Conservation (phyloP, 1,139 yeast genomes). For the Candida sanyaensis region DNA sequence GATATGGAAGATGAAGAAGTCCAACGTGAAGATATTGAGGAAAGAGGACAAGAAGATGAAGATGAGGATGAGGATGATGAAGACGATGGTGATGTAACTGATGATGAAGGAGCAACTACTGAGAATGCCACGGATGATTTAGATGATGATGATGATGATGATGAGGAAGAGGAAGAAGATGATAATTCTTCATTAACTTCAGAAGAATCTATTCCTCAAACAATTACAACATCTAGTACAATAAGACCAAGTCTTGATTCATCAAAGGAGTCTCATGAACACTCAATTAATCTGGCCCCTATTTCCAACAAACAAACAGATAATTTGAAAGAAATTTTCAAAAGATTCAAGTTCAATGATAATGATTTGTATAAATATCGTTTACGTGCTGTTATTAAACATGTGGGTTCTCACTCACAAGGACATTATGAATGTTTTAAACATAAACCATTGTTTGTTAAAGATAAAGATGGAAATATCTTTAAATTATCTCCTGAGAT, state of each 20-base stretch:
- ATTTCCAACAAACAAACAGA: slow-evolving; percentile 42
- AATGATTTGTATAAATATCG: slow-evolving; percentile 54
- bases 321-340: slow-evolving; percentile 40
- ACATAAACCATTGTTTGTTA: slow-evolving; percentile 63
- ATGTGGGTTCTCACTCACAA: slow-evolving; percentile 83
- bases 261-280: slow-evolving; percentile 9
- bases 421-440: slow-evolving; percentile 90
- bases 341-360: slow-evolving; percentile 43
- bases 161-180: slow-evolving; percentile 14
- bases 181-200: slow-evolving; percentile 17
- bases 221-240: slow-evolving; percentile 15
- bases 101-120: slow-evolving; percentile 17
- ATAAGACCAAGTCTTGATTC: slow-evolving; percentile 8
- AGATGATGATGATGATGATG: slow-evolving; percentile 19
- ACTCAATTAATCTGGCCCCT: slow-evolving; percentile 33
- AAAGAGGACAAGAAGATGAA: slow-evolving; percentile 36
- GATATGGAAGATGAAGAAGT: slow-evolving; percentile 49
- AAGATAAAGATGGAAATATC: slow-evolving; percentile 47
- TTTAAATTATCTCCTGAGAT: slow-evolving; percentile 52
- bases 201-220: slow-evolving; percentile 12
- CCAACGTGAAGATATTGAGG: slow-evolving; percentile 45
- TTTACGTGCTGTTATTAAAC: slow-evolving; percentile 75
- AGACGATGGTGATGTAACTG: slow-evolving; percentile 22
- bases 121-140: slow-evolving; percentile 21
- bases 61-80: slow-evolving; percentile 25